Percentiles rank a stretch among this genome's conserved stretches.
Evolutionary conservation across 192 early-diverging fungal species (phyloP).

Genomic region (Linnemannia zychae): DNA sequence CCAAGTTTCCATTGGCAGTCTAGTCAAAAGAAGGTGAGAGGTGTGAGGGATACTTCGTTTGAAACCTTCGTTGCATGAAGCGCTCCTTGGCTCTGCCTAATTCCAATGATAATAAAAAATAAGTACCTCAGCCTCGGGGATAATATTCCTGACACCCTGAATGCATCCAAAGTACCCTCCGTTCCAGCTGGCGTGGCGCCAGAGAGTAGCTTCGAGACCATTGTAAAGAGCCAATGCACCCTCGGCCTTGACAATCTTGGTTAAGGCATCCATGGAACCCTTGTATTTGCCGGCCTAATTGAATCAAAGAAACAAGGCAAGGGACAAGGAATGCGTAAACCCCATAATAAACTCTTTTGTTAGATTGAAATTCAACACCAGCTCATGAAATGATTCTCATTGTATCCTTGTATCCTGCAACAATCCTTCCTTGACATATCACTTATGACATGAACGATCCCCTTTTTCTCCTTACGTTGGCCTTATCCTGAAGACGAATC

Average conservation of each 20-base stretch:
- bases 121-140: conserved; percentile 82
- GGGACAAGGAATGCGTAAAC: not conserved
- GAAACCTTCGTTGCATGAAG: not conserved
- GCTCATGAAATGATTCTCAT: not conserved
- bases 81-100: not conserved
- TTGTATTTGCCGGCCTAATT: conserved; percentile 84
- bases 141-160: conserved; percentile 72
- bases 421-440: not conserved
- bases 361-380: not conserved
- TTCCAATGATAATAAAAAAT: not conserved
- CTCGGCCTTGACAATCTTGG: conserved; percentile 86
- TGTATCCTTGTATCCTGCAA: not conserved
- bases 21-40: conserved; percentile 13
- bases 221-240: conserved; percentile 88
- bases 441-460: not conserved
- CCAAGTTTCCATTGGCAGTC: conserved; percentile 80
- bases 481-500: conserved; percentile 95
- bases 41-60: not conserved
- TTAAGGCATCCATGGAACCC: conserved; percentile 83
- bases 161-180: conserved; percentile 96
- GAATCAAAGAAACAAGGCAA: not conserved
- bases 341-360: not conserved
- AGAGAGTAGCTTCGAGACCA: conserved; percentile 93
- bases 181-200: conserved; percentile 97
- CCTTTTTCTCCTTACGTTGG: conserved; percentile 65